phyloP scores from a whole-genome alignment of 2,329 filamentous ascomycete species.

The Drechslerella dactyloides region DNA sequence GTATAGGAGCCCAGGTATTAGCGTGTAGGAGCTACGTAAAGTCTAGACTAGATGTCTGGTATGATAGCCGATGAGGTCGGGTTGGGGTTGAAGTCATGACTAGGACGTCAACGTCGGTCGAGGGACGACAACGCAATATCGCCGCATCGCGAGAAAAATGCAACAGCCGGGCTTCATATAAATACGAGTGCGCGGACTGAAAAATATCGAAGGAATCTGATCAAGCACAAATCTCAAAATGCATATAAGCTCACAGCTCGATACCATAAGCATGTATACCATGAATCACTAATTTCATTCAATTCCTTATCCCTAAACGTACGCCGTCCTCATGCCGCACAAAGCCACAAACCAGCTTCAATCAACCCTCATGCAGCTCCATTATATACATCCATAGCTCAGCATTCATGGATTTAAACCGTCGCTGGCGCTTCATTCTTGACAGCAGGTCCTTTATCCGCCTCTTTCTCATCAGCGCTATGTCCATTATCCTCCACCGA shows the following conservation, averaged over 20 bases:
- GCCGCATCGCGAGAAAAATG: background rate
- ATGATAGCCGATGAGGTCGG: no score
- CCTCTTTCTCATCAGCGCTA: slow-evolving; percentile 20
- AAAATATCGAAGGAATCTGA: no score
- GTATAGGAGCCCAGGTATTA: background rate
- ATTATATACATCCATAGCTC: background rate
- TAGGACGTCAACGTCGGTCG: no score
- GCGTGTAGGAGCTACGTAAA: background rate
- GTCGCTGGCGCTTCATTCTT: background rate
- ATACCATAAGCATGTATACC: no score
- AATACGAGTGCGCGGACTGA: background rate
- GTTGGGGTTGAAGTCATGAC: no score
- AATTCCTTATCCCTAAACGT: no score
- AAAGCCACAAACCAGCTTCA: background rate
- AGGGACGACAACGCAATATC: background rate
- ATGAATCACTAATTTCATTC: background rate
- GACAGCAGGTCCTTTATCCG: slow-evolving; percentile 4
- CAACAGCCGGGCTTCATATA: background rate
- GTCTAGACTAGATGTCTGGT: no score
- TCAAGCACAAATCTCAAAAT: no score
- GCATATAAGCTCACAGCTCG: no score
- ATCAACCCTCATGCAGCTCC: background rate
- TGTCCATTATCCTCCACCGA: slow-evolving; percentile 21
- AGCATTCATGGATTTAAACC: background rate
- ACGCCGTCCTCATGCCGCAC: no score